Percentiles rank a stretch among this genome's conserved stretches.
phyloP scores from a whole-genome alignment of 441 rosid genomes.

The Pelargonium cotyledonis region DNA sequence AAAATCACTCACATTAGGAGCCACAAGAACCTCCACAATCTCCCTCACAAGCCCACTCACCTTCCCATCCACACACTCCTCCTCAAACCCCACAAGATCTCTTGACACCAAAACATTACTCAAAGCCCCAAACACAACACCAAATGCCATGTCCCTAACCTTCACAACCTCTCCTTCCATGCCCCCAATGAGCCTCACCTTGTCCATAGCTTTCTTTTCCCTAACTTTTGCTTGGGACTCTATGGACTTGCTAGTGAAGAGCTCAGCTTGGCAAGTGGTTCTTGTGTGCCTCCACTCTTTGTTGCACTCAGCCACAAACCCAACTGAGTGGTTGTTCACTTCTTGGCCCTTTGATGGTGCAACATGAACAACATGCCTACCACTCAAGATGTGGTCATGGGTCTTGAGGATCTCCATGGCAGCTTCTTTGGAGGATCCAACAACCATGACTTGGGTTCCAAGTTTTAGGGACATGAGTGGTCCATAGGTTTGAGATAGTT shows the following conservation, averaged over 20 bases:
- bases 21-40: constrained; percentile 22
- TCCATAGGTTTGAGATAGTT: constrained; percentile 26
- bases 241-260: constrained; percentile 29
- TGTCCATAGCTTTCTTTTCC: constrained; percentile 24
- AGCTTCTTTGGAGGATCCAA: constrained; percentile 30
- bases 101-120: constrained; percentile 29
- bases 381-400: constrained; percentile 28
- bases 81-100: constrained; percentile 28
- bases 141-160: constrained; percentile 27
- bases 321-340: constrained; percentile 28
- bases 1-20: constrained; percentile 34
- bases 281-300: constrained; percentile 30
- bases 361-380: constrained; percentile 31
- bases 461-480: constrained; percentile 32
- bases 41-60: constrained; percentile 21
- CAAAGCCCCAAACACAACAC: constrained; percentile 27
- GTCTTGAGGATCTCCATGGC: constrained; percentile 36
- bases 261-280: constrained; percentile 26
- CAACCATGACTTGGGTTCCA: constrained; percentile 31
- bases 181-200: constrained; percentile 25
- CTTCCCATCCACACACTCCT: constrained; percentile 21
- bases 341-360: constrained; percentile 25
- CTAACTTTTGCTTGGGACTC: constrained; percentile 21
- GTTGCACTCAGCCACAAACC: constrained; percentile 34
- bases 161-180: constrained; percentile 32